Evolutionary conservation across 1,139 yeast genomes (phyloP).

Genomic region (Pichia sorboxylosa): DNA sequence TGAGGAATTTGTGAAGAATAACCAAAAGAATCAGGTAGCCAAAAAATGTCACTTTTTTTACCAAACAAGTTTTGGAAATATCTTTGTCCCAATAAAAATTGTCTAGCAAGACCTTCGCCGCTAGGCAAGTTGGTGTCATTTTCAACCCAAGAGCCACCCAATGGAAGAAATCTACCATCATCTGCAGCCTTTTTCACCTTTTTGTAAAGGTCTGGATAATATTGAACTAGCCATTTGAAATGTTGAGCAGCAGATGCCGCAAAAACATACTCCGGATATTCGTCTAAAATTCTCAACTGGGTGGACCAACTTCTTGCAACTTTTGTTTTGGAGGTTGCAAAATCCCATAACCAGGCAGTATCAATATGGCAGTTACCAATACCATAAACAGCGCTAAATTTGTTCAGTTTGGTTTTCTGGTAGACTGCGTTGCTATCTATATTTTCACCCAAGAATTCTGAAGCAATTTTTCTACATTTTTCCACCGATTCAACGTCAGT

Average conservation of each 20-base stretch:
- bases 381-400: constrained; percentile 49
- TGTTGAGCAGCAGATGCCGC: constrained; percentile 96
- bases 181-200: constrained; percentile 55
- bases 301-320: constrained; percentile 94
- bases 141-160: constrained; percentile 98
- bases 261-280: constrained; percentile 86
- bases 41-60: constrained; percentile 56
- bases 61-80: constrained; percentile 76
- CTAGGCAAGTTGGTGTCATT: constrained; percentile 89
- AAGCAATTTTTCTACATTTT: constrained; percentile 59
- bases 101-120: constrained; percentile 85
- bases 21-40: constrained; percentile 98
- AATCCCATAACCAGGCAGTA: constrained; percentile 98
- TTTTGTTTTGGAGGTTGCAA: constrained; percentile 86
- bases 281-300: constrained; percentile 72
- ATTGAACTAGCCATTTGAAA: constrained; percentile 77
- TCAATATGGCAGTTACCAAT: constrained; percentile 95
- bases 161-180: constrained; percentile 69
- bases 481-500: constrained; percentile 34
- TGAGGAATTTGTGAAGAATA: constrained; percentile 94
- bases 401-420: constrained; percentile 25
- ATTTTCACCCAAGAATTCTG: constrained; percentile 49
- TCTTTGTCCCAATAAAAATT: constrained; percentile 82
- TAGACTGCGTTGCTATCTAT: constrained; percentile 57
- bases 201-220: constrained; percentile 69